Evolutionary conservation across 2,329 filamentous ascomycete genomes (phyloP), one percentile per base, ranked within the genome.

Genomic region (Pseudogymnoascus destructans): DNA sequence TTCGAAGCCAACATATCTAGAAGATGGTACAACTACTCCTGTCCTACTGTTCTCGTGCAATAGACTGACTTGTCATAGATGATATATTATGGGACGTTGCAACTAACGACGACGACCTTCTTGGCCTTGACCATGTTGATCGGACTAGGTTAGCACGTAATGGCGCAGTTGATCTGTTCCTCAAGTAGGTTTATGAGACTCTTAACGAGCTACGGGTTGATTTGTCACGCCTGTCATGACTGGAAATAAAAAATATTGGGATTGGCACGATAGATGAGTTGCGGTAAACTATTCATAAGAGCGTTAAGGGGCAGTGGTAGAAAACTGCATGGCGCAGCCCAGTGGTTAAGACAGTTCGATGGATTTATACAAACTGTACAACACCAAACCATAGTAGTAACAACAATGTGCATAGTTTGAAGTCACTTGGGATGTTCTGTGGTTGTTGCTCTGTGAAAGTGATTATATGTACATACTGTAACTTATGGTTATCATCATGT

Each of bases 1-100:
- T 72, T 83, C 86, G 36, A 89, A 86, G 68, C 86, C 90, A 23
- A 79, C 82, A 60, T 95, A 95, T 73, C 76, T 98, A 52, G 83
- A 86, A 64, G 93, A 97, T 73, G 90, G 92, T 95, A 75, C 77
- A 84, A 70, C 7, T 32, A 55, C 13, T 55, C 8, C 21, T 21
- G 32, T 7, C 17, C 33, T 27, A 55, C 30, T n/a, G 38, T 19
- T n/a, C 46, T 19, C 33, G 19, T n/a, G 1, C 19, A 19, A 10
- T 27, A 40, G 10, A 10, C 61, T 65, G 58, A 67, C 36, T 38
- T 38, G 32, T 57, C 21, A 58, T 9, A 86, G 81, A 84, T 63
- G 78, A 84, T 66, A 72, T 82, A 55, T 70, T 86, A 23, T 83
- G 72, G 73, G 77, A 76, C 58, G 68, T 75, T 64, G 74, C 72